phyloP scores from a whole-genome alignment of 2,329 filamentous ascomycete genomes.

The Cladosporium sp. region DNA sequence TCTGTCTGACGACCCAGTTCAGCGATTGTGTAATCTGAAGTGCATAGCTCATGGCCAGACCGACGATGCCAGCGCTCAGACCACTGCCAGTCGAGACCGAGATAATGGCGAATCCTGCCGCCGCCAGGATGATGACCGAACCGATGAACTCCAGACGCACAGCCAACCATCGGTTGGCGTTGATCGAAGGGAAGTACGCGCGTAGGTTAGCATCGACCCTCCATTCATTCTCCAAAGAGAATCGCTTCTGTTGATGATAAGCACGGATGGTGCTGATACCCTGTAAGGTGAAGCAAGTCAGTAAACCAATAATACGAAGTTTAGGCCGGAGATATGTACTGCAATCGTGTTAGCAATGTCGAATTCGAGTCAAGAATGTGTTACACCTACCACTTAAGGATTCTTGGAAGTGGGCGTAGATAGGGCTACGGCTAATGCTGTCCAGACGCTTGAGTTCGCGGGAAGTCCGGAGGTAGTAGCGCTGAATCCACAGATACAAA shows the following conservation, averaged over 20 bases:
- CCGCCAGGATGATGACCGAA: conserved; percentile 83
- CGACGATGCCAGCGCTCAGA: conserved; percentile 71
- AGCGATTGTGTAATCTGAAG: conserved; percentile 94
- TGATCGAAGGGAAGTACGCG: conserved; percentile 94
- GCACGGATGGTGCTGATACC: conserved; percentile 90
- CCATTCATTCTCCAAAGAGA: conserved; percentile 94
- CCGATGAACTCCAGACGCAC: conserved; percentile 94
- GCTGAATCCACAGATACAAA: conserved; percentile 88
- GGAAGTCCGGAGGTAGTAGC: conserved; percentile 94
- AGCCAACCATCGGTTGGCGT: conserved; percentile 84
- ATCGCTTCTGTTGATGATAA: conserved; percentile 82
- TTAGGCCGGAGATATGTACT: not conserved
- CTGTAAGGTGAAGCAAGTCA: not conserved
- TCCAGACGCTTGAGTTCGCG: conserved; percentile 94
- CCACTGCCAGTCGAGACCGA: conserved; percentile 66
- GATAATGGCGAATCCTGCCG: conserved; percentile 77
- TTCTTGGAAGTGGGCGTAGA: conserved; percentile 98
- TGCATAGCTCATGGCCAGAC: conserved; percentile 94
- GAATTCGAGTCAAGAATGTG: not conserved
- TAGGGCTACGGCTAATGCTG: conserved; percentile 90
- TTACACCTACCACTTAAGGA: conserved; percentile 63
- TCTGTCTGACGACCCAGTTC: conserved; percentile 98
- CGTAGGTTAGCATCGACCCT: conserved; percentile 90
- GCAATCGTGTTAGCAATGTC: not conserved
- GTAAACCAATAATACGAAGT: not conserved